phyloP scores from a whole-genome alignment of 2,329 filamentous ascomycete genomes.

The Fusarium scirpi region DNA sequence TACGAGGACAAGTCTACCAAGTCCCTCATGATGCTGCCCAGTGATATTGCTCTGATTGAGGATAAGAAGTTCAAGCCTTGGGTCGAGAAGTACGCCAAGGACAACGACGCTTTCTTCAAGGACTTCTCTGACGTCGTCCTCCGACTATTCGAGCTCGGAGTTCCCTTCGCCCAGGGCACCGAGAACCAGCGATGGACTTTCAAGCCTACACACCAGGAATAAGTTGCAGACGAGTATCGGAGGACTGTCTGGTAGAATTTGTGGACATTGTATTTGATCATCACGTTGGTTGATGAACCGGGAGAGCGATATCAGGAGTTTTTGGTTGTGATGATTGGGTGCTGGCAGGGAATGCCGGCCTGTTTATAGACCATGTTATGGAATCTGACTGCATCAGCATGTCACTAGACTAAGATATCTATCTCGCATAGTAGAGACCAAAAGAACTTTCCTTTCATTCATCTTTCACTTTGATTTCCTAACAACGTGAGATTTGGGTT shows the following conservation, averaged over 20 bases:
- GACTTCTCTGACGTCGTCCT: slow-evolving; percentile 84
- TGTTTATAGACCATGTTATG: slow-evolving; percentile 18
- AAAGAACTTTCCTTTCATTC: slow-evolving; percentile 3
- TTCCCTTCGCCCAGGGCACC: slow-evolving; percentile 79
- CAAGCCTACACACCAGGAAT: slow-evolving; percentile 65
- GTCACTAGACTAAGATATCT: slow-evolving; percentile 5
- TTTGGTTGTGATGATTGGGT: slow-evolving; percentile 43
- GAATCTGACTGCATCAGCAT: slow-evolving; percentile 2
- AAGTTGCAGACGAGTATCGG: slow-evolving; percentile 20
- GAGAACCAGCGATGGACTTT: slow-evolving; percentile 70
- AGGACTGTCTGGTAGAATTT: slow-evolving; percentile 27
- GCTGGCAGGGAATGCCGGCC: slow-evolving; percentile 22
- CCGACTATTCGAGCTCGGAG: slow-evolving; percentile 93
- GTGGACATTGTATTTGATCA: slow-evolving; percentile 34
- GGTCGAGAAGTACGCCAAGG: slow-evolving; percentile 90
- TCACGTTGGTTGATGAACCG: slow-evolving; percentile 29
- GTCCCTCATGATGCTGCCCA: slow-evolving; percentile 96
- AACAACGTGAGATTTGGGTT: not conserved
- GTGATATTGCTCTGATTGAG: slow-evolving; percentile 87
- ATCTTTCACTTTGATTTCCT: not conserved
- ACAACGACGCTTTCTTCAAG: slow-evolving; percentile 91
- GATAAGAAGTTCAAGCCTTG: slow-evolving; percentile 87
- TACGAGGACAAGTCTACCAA: slow-evolving; percentile 90
- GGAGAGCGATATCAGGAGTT: slow-evolving; percentile 48
- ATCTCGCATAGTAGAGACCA: slow-evolving; percentile 4